Base-by-base conservation (phyloP, 1,284 basidiomycete species). In the Anthracocystis panici-leucophaei region DNA sequence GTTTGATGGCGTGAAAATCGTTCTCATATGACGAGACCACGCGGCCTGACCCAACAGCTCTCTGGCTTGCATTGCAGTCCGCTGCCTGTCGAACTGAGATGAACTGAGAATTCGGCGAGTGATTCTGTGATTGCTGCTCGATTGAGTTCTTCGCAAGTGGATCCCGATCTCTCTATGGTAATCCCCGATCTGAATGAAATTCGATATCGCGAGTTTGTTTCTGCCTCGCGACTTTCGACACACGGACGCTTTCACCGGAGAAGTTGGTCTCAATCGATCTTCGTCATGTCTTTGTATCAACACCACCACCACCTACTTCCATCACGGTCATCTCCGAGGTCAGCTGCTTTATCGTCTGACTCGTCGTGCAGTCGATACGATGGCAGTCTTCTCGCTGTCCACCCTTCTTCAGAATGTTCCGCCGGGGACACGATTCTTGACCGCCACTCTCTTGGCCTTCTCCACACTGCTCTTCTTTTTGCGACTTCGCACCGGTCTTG, bases 331-430 rank as follows among this genome's bases (percentile, higher is more conserved):
- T 45, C 41, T 18, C 41, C 33, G 12, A 33, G 52, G 12, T 41
- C 52, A 20, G 40, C 52, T 2, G 27, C 41, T n/a, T n/a, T 42
- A 20, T 20, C 20, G 41, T 8, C n/a, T 42, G 45, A 48, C 46
- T n/a, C 46, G 16, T 27, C 23, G 29, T 16, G 12, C 44, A 20
- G 27, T n/a, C 23, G 29, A 51, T 25, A 62, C 21, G 44, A 77
- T 77, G 75, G 75, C 75, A 35, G 75, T 77, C n/a, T 73, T 77
- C 46, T 77, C 75, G 16, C 46, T 72, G 10, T 77, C 75, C 4
- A 66, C 69, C 9, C 70, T 77, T 10, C 54, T 73, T 11, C 70
- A 72, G n/a, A 66, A 69, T 31, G 59, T 73, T 16, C 75, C 75
- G 38, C 66, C 60, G 8, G 69, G 58, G 20, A 73, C 75, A 12